phyloP scores from a whole-genome alignment of 441 rosid species.

The Breynia disticha region DNA sequence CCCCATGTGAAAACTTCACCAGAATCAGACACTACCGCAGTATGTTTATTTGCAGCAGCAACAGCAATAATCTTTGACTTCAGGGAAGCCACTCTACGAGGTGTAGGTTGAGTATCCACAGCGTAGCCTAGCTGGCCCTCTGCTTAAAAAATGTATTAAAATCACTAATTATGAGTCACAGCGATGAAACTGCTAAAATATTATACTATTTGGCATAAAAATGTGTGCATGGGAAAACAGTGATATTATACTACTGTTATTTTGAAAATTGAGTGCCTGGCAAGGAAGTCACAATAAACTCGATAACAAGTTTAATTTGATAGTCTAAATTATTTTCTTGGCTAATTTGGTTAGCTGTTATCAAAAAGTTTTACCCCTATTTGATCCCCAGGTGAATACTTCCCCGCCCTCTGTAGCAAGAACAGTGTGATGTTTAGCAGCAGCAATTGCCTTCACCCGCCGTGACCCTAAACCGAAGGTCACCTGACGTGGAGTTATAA shows the following conservation, averaged over 20 bases:
- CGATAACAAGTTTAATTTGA: constrained; percentile 5
- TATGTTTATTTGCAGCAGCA: constrained; percentile 96
- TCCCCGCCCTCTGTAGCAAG: constrained; percentile 89
- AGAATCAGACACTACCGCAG: constrained; percentile 84
- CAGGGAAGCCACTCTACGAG: constrained; percentile 83
- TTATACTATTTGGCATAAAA: neutral
- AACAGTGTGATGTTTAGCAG: constrained; percentile 98
- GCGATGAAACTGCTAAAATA: neutral
- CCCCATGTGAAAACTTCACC: constrained; percentile 99
- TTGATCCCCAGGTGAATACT: constrained; percentile 97
- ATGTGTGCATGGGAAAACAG: constrained; percentile 2
- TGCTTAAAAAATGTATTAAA: constrained; percentile 30
- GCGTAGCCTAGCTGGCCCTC: constrained; percentile 99
- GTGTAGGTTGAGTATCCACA: constrained; percentile 94
- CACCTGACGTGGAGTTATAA: constrained; percentile 94
- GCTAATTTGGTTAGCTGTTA: neutral
- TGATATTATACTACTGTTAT: neutral
- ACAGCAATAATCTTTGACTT: constrained; percentile 72
- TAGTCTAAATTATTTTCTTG: constrained; percentile 6
- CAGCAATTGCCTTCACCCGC: constrained; percentile 85
- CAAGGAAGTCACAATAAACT: constrained; percentile 1
- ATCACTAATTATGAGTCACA: constrained; percentile 11
- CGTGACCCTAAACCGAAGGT: constrained; percentile 75
- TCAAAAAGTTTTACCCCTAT: constrained; percentile 58
- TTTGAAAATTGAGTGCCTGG: neutral